phyloP scores from a whole-genome alignment of 352 stramenopile genomes.

The Globisporangium radiosum region DNA sequence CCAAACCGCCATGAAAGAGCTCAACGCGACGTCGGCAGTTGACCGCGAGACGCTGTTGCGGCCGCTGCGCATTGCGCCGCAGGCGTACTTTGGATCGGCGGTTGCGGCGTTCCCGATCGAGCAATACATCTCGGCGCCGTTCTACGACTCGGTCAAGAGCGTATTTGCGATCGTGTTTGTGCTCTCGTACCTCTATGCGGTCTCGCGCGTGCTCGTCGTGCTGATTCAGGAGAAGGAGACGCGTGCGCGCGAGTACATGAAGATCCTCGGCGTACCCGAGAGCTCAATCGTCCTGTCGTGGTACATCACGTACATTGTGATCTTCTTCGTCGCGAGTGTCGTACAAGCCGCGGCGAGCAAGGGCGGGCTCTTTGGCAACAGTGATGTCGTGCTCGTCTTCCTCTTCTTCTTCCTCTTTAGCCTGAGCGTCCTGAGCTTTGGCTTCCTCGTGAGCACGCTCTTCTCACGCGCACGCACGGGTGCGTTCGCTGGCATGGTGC shows the following conservation, averaged over 20 bases:
- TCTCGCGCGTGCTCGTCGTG: slow-evolving; percentile 75
- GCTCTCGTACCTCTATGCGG: slow-evolving; percentile 58
- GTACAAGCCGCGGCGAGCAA: slow-evolving; percentile 51
- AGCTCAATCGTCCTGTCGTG: slow-evolving; percentile 53
- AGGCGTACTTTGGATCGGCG: slow-evolving; percentile 29
- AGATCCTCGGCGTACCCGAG: slow-evolving; percentile 61
- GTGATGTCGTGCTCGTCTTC: slow-evolving; percentile 42
- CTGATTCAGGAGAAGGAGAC: slow-evolving; percentile 83
- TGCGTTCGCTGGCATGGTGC: slow-evolving; percentile 63
- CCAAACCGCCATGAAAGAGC: slow-evolving; percentile 3
- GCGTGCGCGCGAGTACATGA: slow-evolving; percentile 53
- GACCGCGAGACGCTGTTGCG: slow-evolving; percentile 31
- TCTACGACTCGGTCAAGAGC: slow-evolving; percentile 58
- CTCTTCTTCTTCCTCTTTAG: slow-evolving; percentile 73
- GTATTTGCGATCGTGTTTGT: slow-evolving; percentile 86
- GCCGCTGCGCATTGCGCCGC: slow-evolving; percentile 36
- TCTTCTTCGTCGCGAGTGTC: slow-evolving; percentile 64
- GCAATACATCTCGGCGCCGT: slow-evolving; percentile 36
- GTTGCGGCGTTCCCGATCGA: slow-evolving; percentile 43
- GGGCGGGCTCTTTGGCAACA: slow-evolving; percentile 41
- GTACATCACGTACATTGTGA: slow-evolving; percentile 82
- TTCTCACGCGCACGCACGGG: slow-evolving; percentile 69
- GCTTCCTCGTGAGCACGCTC: slow-evolving; percentile 71
- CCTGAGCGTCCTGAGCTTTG: slow-evolving; percentile 52
- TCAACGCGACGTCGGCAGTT: slow-evolving; percentile 8